Conservation (phyloP, 139 green algal species). For the Tetradesmus obliquus region DNA sequence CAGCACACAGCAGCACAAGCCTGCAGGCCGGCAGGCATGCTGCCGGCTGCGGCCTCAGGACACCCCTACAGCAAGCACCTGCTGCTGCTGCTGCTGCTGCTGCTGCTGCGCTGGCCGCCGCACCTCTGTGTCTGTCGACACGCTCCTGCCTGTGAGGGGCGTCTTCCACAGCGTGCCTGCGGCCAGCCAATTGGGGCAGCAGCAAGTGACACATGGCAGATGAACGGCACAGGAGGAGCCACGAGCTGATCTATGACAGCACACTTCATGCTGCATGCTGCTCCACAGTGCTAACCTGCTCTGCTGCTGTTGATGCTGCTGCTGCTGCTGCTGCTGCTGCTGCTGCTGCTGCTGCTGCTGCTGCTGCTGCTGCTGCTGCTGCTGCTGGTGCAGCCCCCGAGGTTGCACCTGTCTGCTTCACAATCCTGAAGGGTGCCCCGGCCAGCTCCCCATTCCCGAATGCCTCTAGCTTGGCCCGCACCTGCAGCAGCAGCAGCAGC, state of each 20-base stretch:
- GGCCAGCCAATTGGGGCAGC: not conserved
- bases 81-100: not conserved
- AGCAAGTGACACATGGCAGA: not conserved
- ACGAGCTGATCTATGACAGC: too few species aligned
- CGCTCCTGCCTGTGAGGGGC: not conserved
- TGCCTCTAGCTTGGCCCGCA: not conserved
- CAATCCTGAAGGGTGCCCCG: not conserved
- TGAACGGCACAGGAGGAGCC: too few species aligned
- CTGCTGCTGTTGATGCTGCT: too few species aligned
- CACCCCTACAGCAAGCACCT: not conserved
- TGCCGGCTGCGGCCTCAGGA: not conserved
- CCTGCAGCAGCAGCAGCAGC: not conserved
- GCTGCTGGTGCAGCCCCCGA: too few species aligned
- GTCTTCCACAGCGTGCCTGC: not conserved
- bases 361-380: too few species aligned
- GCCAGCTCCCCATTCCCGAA: not conserved
- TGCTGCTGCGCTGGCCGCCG: not conserved
- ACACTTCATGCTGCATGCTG: too few species aligned
- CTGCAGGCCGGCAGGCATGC: too few species aligned
- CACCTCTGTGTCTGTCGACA: constrained; percentile 8
- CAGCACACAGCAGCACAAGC: too few species aligned
- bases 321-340: too few species aligned
- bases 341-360: too few species aligned
- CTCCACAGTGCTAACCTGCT: too few species aligned
- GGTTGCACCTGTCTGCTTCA: not conserved